Percentiles rank a stretch among this genome's conserved stretches.
phyloP scores from a whole-genome alignment of 2,329 filamentous ascomycete species.

The Scopulariopsis brevicaulis region DNA sequence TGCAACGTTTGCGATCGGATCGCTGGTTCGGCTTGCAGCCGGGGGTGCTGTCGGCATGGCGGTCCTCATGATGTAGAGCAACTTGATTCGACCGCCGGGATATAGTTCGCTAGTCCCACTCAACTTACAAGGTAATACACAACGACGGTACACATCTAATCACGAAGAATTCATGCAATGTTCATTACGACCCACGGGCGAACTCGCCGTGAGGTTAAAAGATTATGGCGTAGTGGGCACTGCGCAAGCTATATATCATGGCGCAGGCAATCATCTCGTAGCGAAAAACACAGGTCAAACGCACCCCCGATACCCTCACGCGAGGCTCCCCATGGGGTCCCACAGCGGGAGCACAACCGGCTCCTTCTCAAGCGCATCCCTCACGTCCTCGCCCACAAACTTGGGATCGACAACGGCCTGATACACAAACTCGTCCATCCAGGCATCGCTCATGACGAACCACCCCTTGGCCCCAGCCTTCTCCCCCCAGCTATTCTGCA shows the following conservation, averaged over 20 bases:
- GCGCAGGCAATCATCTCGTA: too few relatives aligned
- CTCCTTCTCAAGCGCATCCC: conserved; percentile 58
- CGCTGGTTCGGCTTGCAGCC: background rate
- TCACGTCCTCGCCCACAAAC: conserved; percentile 53
- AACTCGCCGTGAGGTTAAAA: too few relatives aligned
- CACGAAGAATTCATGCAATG: too few relatives aligned
- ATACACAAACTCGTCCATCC: conserved; percentile 74
- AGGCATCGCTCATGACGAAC: conserved; percentile 79
- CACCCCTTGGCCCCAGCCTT: conserved; percentile 64
- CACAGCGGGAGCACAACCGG: conserved; percentile 63
- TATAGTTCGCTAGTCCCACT: background rate
- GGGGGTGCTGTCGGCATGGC: background rate
- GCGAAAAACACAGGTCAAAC: background rate
- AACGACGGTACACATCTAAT: too few relatives aligned
- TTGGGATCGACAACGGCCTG: conserved; percentile 74
- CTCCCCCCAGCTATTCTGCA: conserved; percentile 79
- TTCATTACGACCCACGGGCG: too few relatives aligned
- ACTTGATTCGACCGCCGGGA: background rate
- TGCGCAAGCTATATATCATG: too few relatives aligned
- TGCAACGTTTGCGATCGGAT: background rate
- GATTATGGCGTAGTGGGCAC: too few relatives aligned
- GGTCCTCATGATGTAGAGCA: background rate
- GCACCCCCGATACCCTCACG: conserved; percentile 22
- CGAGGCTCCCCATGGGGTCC: conserved; percentile 71
- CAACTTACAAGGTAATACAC: background rate